Evolutionary conservation across 164 flowering plant species (phyloP).

Genomic region (Protea cynaroides): DNA sequence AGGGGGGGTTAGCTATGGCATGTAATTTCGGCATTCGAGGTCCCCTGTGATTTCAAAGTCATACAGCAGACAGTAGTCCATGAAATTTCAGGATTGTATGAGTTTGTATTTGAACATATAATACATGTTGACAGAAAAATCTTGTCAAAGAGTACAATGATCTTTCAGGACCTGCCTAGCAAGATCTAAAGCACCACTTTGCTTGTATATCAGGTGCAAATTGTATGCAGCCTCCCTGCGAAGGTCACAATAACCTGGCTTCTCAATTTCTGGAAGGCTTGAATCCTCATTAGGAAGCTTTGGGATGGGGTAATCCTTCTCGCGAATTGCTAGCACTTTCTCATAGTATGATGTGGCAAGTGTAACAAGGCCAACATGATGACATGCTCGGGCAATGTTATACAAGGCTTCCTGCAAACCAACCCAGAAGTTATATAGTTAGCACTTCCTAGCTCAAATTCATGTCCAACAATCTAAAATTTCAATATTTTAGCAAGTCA

Average conservation of each 20-base stretch:
- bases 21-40: too few species aligned
- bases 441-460: not conserved
- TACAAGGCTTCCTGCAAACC: conserved; percentile 69
- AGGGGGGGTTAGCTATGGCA: too few species aligned
- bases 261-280: conserved; percentile 23
- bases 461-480: too few species aligned
- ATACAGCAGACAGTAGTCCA: too few species aligned
- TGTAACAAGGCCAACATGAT: conserved; percentile 78
- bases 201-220: conserved; percentile 83
- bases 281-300: conserved; percentile 48
- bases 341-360: conserved; percentile 73
- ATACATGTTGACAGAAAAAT: not conserved
- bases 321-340: conserved; percentile 58
- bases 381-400: conserved; percentile 85
- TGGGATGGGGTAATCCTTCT: conserved; percentile 66
- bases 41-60: too few species aligned
- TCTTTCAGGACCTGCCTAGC: conserved; percentile 87
- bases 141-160: conserved; percentile 54
- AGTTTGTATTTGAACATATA: too few species aligned
- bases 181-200: conserved; percentile 81
- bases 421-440: not conserved
- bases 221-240: conserved; percentile 88
- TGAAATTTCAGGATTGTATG: too few species aligned
- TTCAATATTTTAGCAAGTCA: too few species aligned
- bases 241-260: conserved; percentile 66